A percentile compares a stretch with the other conserved stretches of the same genome.
These are phyloP conservation scores for Mayamaea pseudoterrestris DNA, from an alignment of 108 stramenopile genomes.

Conservation along the genomic window DNA sequence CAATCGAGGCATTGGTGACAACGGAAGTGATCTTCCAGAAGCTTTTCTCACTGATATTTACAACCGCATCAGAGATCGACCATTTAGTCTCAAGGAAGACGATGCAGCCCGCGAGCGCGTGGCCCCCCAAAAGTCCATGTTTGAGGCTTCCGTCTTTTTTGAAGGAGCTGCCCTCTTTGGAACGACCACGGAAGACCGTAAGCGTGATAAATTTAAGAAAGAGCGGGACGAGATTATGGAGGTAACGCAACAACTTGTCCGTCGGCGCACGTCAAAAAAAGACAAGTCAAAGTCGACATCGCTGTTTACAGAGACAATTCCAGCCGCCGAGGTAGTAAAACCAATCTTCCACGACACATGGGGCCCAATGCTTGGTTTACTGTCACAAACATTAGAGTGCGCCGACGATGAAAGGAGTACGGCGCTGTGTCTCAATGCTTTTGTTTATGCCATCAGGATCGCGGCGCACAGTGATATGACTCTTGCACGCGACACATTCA, in stretches of 20 bases:
- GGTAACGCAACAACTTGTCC: constrained; percentile 61
- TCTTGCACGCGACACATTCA: constrained; percentile 87
- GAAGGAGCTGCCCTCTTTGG: constrained; percentile 47
- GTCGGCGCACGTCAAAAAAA: constrained; percentile 6
- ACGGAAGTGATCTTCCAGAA: constrained; percentile 85
- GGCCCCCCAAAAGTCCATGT: constrained; percentile 22
- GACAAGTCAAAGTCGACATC: neutral
- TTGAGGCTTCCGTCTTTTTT: constrained; percentile 58
- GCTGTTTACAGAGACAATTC: constrained; percentile 27
- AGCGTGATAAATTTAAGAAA: constrained; percentile 72
- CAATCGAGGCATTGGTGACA: constrained; percentile 91
- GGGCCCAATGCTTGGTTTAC: constrained; percentile 90
- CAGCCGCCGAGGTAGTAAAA: constrained; percentile 67
- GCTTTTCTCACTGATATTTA: constrained; percentile 90
- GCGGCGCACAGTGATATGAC: constrained; percentile 68
- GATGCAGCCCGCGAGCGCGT: constrained; percentile 66
- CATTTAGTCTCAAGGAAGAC: constrained; percentile 96
- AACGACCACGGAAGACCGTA: constrained; percentile 45
- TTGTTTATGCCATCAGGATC: constrained; percentile 73
- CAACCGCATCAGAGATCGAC: constrained; percentile 81
- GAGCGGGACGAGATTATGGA: constrained; percentile 93
- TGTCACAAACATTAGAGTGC: constrained; percentile 84
- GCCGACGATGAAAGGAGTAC: constrained; percentile 68
- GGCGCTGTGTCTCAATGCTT: constrained; percentile 74
- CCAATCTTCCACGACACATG: constrained; percentile 98